Base-by-base conservation (phyloP, 1,139 yeast genomes). In the Candida mesenterica region DNA sequence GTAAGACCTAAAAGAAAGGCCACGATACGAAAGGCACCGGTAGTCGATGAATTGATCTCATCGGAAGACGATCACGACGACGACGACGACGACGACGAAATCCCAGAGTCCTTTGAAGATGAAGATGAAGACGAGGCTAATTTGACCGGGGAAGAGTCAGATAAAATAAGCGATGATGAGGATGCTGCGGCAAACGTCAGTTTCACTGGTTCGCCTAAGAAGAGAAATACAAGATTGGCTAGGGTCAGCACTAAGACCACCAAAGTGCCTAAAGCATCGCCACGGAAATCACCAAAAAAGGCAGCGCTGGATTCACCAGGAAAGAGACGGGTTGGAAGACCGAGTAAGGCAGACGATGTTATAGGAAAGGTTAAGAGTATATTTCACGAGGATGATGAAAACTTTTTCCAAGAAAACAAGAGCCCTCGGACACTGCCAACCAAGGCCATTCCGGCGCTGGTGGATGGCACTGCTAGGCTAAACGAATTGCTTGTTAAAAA, bases 311-410 rank as follows among this genome's bases (percentile, higher is more conserved):
- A 30, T 5, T 33, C 37, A 3, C 44, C 39, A 25, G 35, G 33
- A 26, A 48, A 34, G 24, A 42, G 48, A 28, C 49, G 41, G 30
- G 60, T 55, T 2, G 71, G 71, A 2, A 46, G 72, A 32, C 70
- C 70, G 5, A 54, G 64, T 24, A 65, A 59, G 30, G 53, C 64
- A n/a, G 64, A 55, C 15, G 48, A 45, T n/a, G 60, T 65, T 5
- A 46, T 58, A 4, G 60, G 61, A 6, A 50, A 55, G 27, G 57
- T 66, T n/a, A 54, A 61, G 35, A 63, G 68, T 44, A 65, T 66
- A 5, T 24, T 24, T 12, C 47, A 41, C 39, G 48, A 48, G 39
- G 69, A 62, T 36, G 64, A 60, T 32, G 65, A 56, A 37, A 38
- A 37, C 12, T 42, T 57, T 17, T 53, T 55, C 37, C 38, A 43